A percentile compares a stretch with the other conserved stretches of the same genome.
phyloP scores from a whole-genome alignment of 257 asterid species.

The Solanum clarkiae region DNA sequence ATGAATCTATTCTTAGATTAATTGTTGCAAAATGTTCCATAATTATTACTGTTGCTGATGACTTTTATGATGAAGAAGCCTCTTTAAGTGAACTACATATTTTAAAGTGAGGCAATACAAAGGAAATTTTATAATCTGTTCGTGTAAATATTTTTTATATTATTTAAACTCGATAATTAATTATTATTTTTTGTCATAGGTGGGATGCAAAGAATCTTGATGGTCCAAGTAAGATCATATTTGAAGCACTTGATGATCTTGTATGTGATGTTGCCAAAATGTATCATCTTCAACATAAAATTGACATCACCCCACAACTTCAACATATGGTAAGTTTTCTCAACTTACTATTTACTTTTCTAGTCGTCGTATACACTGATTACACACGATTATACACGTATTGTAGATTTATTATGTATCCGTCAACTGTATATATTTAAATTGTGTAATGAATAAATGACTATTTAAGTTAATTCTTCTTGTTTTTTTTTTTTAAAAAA shows the following conservation, averaged over 20 bases:
- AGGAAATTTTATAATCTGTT: conserved; percentile 10
- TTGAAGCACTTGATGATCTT: conserved; percentile 43
- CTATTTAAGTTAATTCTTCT: not conserved
- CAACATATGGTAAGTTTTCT: conserved; percentile 29
- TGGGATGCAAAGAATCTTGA: conserved; percentile 40
- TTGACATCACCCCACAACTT: conserved; percentile 3
- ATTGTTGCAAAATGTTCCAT: conserved; percentile 32
- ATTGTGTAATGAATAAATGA: not conserved
- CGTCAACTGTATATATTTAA: not conserved
- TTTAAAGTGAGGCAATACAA: conserved; percentile 34
- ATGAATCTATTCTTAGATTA: conserved; percentile 20
- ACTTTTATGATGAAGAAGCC: conserved; percentile 51
- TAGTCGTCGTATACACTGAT: not conserved
- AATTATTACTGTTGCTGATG: conserved; percentile 44
- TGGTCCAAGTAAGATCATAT: conserved; percentile 48
- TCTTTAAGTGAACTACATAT: conserved; percentile 17
- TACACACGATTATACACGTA: not conserved
- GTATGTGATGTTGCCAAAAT: conserved; percentile 16
- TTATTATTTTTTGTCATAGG: conserved; percentile 1
- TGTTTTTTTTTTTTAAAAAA: not conserved
- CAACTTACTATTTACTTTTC: not conserved
- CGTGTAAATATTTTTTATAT: not conserved
- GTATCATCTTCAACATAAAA: conserved; percentile 8
- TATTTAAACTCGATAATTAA: not conserved
- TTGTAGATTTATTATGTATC: not conserved